phyloP scores from a whole-genome alignment of 306 rosid genomes.

The Dalbergia oliveri region DNA sequence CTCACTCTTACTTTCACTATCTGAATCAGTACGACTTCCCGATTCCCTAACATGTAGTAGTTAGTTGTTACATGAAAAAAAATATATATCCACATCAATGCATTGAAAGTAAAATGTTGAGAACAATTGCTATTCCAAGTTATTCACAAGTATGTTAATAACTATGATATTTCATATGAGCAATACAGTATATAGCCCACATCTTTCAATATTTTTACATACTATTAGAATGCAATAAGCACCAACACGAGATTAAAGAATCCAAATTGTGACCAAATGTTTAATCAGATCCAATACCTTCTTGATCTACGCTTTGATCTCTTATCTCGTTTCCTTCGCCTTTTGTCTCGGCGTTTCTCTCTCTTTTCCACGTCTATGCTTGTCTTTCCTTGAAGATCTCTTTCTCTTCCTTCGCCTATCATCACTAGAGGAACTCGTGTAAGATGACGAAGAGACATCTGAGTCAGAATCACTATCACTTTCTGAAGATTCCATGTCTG shows the following conservation, averaged over 20 bases:
- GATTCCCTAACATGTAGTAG: constrained; percentile 52
- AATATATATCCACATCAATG: not conserved
- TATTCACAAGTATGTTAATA: not conserved
- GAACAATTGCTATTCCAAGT: not conserved
- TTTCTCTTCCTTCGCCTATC: constrained; percentile 84
- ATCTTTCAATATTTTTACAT: not conserved
- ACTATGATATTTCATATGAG: not conserved
- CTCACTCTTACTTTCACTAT: constrained; percentile 53
- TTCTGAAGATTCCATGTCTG: constrained; percentile 80
- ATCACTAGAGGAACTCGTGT: constrained; percentile 80
- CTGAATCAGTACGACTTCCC: constrained; percentile 60
- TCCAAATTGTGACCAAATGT: not conserved
- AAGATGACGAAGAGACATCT: constrained; percentile 74
- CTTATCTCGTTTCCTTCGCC: constrained; percentile 67
- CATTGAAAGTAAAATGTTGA: not conserved
- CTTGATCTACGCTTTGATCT: constrained; percentile 74
- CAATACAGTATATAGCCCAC: too few species aligned
- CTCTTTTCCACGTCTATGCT: constrained; percentile 68
- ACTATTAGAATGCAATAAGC: not conserved
- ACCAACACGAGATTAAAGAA: not conserved
- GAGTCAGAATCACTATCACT: constrained; percentile 88
- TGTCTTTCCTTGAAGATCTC: constrained; percentile 74
- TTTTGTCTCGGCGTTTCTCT: constrained; percentile 76
- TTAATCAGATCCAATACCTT: constrained; percentile 59
- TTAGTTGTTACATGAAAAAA: constrained; percentile 4